These are phyloP conservation scores for Beta vulgaris DNA, from an alignment of 148 eudicot species.

Conservation along the genomic window DNA sequence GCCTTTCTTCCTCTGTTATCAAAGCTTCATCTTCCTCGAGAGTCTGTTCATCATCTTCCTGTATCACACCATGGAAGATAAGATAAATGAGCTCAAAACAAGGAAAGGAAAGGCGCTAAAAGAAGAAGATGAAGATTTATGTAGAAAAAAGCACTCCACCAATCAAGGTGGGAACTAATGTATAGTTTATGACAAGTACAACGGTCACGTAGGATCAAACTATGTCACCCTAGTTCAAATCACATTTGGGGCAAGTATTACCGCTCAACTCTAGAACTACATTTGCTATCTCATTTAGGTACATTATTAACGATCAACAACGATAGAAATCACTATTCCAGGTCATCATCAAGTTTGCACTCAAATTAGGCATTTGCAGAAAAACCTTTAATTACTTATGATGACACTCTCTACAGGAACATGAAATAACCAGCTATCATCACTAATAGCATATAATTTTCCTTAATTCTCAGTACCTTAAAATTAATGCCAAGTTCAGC, in stretches of 20 bases:
- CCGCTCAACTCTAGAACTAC: neutral
- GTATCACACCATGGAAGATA: constrained; percentile 30
- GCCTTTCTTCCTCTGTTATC: constrained; percentile 81
- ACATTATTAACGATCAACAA: neutral
- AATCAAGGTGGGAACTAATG: too few relatives aligned
- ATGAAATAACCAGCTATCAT: constrained; percentile 2
- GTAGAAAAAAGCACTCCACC: neutral
- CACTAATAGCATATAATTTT: neutral
- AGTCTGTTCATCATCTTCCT: constrained; percentile 97
- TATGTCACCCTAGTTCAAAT: neutral
- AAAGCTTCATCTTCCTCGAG: constrained; percentile 95
- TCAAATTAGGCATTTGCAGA: neutral
- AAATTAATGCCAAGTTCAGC: constrained; percentile 10
- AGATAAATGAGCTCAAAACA: constrained; percentile 10
- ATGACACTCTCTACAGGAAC: neutral
- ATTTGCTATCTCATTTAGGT: neutral
- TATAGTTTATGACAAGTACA: too few relatives aligned
- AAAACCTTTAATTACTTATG: neutral
- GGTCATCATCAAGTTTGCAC: neutral
- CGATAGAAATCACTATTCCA: neutral
- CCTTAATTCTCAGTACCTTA: neutral
- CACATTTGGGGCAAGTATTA: neutral
- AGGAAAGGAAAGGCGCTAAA: neutral
- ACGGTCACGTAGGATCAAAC: neutral
- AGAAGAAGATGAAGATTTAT: neutral